Conservation (phyloP, 352 stramenopile species). For the Phytopythium boreale region DNA sequence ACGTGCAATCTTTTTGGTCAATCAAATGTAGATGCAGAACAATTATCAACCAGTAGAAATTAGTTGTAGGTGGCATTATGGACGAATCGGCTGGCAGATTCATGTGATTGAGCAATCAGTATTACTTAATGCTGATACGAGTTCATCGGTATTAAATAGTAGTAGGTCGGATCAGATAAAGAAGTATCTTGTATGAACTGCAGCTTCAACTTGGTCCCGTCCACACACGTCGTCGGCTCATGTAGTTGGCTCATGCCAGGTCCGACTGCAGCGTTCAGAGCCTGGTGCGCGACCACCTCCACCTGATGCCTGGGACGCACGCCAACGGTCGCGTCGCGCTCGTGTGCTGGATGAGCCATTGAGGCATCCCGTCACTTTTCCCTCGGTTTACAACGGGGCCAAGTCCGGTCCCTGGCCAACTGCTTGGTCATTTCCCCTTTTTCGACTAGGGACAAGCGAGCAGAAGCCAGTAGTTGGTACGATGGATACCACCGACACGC, state of each 20-base stretch:
- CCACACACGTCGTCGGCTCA: no score
- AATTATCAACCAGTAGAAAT: neutral
- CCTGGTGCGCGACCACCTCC: no score
- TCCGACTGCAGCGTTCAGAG: no score
- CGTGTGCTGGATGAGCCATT: no score
- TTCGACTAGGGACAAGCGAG: neutral
- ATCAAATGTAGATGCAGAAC: neutral
- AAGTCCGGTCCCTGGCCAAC: no score
- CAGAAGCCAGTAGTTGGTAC: neutral
- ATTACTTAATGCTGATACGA: neutral
- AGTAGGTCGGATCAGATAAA: no score
- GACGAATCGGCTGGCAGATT: neutral
- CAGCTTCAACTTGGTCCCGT: neutral
- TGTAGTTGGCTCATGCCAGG: no score
- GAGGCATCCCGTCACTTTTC: no score
- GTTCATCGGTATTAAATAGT: no score
- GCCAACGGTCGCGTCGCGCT: no score
- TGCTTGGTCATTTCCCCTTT: neutral
- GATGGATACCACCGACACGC: neutral
- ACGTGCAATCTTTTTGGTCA: neutral
- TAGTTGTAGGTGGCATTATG: neutral
- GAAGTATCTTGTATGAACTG: neutral
- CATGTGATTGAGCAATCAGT: neutral
- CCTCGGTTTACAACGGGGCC: no score
- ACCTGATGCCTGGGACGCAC: no score